phyloP scores from a whole-genome alignment of 495 filamentous ascomycete species.

The Neurospora sp. region DNA sequence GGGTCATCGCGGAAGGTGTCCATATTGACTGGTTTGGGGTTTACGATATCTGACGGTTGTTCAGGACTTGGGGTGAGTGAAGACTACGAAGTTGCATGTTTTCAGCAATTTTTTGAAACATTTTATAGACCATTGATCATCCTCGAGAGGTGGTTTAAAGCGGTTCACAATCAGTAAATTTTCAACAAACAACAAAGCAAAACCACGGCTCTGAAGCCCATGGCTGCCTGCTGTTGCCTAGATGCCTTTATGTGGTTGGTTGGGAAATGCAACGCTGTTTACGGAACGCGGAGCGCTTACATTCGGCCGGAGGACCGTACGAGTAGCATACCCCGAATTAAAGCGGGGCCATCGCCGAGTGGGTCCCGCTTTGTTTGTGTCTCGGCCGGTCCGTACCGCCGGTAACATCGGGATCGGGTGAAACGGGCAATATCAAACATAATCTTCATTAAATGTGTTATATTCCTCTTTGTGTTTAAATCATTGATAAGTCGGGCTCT shows the following conservation, averaged over 20 bases:
- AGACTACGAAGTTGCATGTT: neutral
- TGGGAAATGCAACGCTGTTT: neutral
- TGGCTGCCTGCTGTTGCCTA: neutral
- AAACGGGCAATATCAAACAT: neutral
- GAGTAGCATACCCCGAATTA: neutral
- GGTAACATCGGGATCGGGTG: neutral
- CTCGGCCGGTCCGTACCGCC: neutral
- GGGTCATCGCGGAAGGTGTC: conserved; percentile 22
- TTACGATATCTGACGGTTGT: too few relatives aligned
- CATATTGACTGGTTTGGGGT: neutral
- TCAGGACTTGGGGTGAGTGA: neutral
- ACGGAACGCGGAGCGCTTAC: neutral
- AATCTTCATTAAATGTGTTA: too few relatives aligned
- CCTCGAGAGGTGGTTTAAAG: neutral
- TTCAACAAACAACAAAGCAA: neutral
- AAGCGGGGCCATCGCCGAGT: neutral
- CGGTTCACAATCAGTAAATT: neutral
- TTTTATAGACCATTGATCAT: neutral
- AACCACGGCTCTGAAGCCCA: neutral
- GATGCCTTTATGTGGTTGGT: neutral
- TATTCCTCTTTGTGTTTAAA: neutral
- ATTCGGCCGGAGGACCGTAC: neutral
- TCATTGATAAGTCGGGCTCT: neutral
- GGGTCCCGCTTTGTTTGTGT: neutral
- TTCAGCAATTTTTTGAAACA: neutral